These are phyloP conservation scores for Apostasia ramifera DNA, from an alignment of 106 monocot species.

Conservation along the genomic window DNA sequence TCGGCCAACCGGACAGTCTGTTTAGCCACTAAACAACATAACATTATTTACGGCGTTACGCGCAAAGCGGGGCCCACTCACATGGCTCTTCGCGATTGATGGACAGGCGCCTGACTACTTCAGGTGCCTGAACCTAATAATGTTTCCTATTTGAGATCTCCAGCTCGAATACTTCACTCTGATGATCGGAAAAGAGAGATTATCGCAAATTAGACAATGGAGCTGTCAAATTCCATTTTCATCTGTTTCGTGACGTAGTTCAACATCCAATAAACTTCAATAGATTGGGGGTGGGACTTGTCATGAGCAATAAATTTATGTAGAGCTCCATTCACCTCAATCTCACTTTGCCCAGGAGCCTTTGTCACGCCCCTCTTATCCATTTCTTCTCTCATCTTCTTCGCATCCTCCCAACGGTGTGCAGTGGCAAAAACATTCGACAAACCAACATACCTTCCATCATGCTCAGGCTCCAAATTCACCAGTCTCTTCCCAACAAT, in stretches of 20 bases:
- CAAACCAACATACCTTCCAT: constrained; percentile 54
- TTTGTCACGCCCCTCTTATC: constrained; percentile 62
- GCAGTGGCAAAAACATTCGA: constrained; percentile 43
- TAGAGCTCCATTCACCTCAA: constrained; percentile 35
- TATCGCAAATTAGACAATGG: background rate
- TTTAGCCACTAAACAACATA: no score
- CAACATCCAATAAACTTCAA: constrained; percentile 34
- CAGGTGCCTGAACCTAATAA: no score
- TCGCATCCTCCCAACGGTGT: constrained; percentile 40
- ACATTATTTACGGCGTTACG: no score
- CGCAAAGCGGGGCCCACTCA: no score
- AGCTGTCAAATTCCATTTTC: constrained; percentile 26
- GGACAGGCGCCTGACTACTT: no score
- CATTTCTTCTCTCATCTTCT: constrained; percentile 46
- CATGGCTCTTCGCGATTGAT: no score
- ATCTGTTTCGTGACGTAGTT: constrained; percentile 26
- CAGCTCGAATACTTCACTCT: no score
- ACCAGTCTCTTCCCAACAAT: constrained; percentile 43
- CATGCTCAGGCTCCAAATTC: constrained; percentile 48
- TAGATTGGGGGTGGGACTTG: constrained; percentile 29
- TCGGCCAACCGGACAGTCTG: no score
- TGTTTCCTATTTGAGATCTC: no score
- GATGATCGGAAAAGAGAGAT: no score
- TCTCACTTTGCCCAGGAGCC: constrained; percentile 51
- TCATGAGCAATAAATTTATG: constrained; percentile 60